Percentiles rank a stretch among this genome's conserved stretches.
phyloP scores from a whole-genome alignment of 192 early-diverging fungal genomes.

The Neocallimastix lanati region DNA sequence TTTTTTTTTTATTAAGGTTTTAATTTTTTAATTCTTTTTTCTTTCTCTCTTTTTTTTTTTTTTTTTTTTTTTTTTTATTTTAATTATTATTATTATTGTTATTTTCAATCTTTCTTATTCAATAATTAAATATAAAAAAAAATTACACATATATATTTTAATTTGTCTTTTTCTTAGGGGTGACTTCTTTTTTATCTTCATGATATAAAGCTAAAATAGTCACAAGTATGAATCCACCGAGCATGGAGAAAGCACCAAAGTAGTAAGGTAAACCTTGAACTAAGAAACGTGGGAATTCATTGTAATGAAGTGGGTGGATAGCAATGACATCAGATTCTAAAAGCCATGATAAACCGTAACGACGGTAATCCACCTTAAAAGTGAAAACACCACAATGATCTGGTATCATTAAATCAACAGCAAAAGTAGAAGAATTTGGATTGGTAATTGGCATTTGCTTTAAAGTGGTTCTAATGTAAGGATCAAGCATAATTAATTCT shows the following conservation, averaged over 20 bases:
- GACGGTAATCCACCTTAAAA: constrained; percentile 82
- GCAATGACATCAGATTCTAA: constrained; percentile 54
- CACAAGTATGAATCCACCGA: constrained; percentile 36
- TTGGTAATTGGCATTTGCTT: constrained; percentile 12
- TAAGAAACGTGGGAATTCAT: constrained; percentile 90
- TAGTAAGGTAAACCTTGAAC: constrained; percentile 91
- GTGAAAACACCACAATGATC: constrained; percentile 97
- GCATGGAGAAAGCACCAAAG: constrained; percentile 59
- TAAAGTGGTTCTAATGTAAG: constrained; percentile 59
- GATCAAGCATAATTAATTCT: constrained; percentile 92
- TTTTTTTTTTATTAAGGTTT: too few relatives aligned
- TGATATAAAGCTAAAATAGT: background rate
- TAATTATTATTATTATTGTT: too few relatives aligned
- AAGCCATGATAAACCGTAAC: constrained; percentile 61
- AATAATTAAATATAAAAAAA: too few relatives aligned
- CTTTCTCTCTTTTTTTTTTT: too few relatives aligned
- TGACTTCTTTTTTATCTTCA: background rate
- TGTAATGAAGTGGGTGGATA: constrained; percentile 66
- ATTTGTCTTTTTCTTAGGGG: too few relatives aligned
- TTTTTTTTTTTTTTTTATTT: too few relatives aligned
- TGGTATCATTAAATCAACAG: constrained; percentile 48
- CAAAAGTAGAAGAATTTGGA: constrained; percentile 14
- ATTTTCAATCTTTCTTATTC: too few relatives aligned
- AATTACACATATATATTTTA: too few relatives aligned
- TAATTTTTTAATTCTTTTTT: too few relatives aligned